Base-by-base conservation (phyloP, 371 early-diverging fungal genomes). In the Mucor ambiguus region DNA sequence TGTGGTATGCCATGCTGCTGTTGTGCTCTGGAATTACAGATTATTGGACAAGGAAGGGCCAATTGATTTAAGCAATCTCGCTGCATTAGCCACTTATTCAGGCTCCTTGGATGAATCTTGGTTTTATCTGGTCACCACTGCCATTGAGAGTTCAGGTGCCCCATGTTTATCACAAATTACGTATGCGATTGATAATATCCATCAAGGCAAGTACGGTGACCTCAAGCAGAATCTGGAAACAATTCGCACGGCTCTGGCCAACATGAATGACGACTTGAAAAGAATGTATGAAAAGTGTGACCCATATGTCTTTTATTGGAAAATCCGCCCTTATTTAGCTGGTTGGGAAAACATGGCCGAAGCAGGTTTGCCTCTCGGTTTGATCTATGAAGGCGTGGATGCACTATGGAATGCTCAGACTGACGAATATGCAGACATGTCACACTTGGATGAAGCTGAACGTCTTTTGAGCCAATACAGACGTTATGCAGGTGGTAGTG, bases 211-310 rank as follows among this genome's bases (percentile, higher is more conserved):
- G 55, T 64, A 77, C n/a, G 55, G 58, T 2, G 80, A 64, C 5
- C 71, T 96, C 20, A 63, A 76, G 12, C 67, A 57, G 2, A 78
- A 88, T 44, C 78, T 97, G 30, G 60, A 64, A 30, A 73, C 66
- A 4, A 88, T 97, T 41, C 79, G 80, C 0, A 75, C 71, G 4
- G 75, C 86, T 5, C 82, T 95, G 26, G 76, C 72, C 22, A 80
- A 84, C 6, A 85, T 96, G 70, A 91, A 86, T 57, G 67, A 55
- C 3, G 79, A 89, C 26, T 74, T 98, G 24, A 80, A 81, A 59
- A 86, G 92, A 56, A 98, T 98, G 96, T 93, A 90, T 74, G 97
- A 97, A 72, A 89, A 90, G 60, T 93, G 94, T 75, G 98, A 97
- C 71, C 96, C 98, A 1, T 92, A 95, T 69, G 90, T 97, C 60